phyloP scores from a whole-genome alignment of 371 early-diverging fungal species.

The Syncephalis fuscata region DNA sequence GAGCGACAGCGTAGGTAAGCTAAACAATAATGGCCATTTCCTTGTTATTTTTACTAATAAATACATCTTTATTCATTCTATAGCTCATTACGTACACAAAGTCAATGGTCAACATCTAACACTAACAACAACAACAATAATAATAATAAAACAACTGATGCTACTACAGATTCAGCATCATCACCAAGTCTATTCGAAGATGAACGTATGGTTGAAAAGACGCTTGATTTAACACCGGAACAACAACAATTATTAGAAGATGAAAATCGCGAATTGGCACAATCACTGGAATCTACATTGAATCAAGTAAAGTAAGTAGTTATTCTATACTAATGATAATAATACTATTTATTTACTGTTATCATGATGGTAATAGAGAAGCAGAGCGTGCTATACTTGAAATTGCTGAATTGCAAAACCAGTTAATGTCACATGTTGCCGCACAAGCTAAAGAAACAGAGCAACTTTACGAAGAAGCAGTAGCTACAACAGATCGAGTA shows the following conservation, averaged over 20 bases:
- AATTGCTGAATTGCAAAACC: slow-evolving; percentile 43
- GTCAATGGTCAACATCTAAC: neutral
- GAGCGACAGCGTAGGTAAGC: slow-evolving; percentile 28
- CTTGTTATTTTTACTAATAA: too few relatives aligned
- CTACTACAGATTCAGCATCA: too few relatives aligned
- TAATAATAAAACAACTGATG: too few relatives aligned
- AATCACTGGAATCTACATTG: slow-evolving; percentile 36
- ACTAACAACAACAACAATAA: too few relatives aligned
- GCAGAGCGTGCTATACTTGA: slow-evolving; percentile 49
- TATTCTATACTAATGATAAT: neutral
- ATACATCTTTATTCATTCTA: too few relatives aligned
- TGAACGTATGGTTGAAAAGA: too few relatives aligned
- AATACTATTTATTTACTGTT: neutral
- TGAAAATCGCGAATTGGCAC: slow-evolving; percentile 37
- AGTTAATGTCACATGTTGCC: slow-evolving; percentile 39
- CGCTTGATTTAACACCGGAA: slow-evolving; percentile 23
- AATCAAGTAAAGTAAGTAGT: slow-evolving; percentile 24
- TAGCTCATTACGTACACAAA: too few relatives aligned
- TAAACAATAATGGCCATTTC: too few relatives aligned
- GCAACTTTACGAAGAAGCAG: slow-evolving; percentile 40
- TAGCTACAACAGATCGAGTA: slow-evolving; percentile 34
- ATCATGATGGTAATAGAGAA: too few relatives aligned
- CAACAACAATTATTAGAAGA: slow-evolving; percentile 35
- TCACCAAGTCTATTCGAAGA: too few relatives aligned
- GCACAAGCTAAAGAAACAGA: slow-evolving; percentile 50